These are phyloP conservation scores for Verticillium longisporum DNA, from an alignment of 2,329 filamentous ascomycete genomes.

Conservation along the genomic window DNA sequence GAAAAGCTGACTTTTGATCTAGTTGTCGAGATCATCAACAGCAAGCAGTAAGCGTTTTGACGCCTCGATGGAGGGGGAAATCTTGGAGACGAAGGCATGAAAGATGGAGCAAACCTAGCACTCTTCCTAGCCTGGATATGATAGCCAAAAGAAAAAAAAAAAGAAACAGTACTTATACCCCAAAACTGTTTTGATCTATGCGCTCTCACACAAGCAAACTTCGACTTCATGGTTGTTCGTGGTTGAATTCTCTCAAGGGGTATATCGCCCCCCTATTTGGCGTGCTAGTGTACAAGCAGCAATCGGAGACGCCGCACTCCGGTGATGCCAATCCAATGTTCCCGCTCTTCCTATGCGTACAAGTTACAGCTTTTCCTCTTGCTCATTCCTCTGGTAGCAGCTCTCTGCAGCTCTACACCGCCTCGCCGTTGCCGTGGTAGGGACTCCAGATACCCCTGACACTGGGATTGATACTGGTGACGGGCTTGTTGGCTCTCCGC, in stretches of 20 bases:
- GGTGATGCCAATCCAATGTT: not conserved
- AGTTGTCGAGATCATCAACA: constrained; percentile 57
- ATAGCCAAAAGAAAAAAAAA: not conserved
- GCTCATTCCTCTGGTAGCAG: not conserved
- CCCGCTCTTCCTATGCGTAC: not conserved
- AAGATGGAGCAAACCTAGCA: not conserved
- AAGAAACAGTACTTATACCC: not conserved
- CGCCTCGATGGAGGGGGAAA: not conserved
- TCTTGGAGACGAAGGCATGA: not conserved
- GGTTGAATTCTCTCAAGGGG: not conserved
- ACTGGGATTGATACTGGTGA: constrained; percentile 57
- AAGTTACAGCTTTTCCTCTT: not conserved
- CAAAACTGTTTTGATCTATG: not conserved
- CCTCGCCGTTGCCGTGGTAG: constrained; percentile 55
- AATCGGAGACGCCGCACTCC: not conserved
- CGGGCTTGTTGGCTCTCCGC: constrained; percentile 55
- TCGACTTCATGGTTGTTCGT: not conserved
- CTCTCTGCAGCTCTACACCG: constrained; percentile 31
- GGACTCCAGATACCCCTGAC: constrained; percentile 67
- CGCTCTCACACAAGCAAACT: not conserved
- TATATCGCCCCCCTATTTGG: not conserved
- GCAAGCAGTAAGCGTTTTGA: constrained; percentile 34
- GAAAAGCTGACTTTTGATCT: constrained; percentile 10
- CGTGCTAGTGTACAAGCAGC: constrained; percentile 1
- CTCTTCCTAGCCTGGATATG: not conserved